Conservation (phyloP, 73 alveolate species). For the Tetrahymena elliotti region DNA sequence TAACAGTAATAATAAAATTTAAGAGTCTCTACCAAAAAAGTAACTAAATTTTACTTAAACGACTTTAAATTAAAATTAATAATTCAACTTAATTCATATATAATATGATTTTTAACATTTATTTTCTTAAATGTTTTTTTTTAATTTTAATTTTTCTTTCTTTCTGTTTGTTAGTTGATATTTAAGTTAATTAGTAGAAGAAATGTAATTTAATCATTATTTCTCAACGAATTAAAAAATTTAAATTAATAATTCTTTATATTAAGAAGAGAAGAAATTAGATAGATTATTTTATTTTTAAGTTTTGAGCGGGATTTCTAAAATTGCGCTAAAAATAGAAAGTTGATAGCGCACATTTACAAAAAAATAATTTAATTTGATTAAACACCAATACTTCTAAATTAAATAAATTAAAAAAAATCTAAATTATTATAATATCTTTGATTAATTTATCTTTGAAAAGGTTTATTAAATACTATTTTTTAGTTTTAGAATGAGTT, state of each 20-base stretch:
- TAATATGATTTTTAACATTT: too few relatives aligned
- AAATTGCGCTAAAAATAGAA: background rate
- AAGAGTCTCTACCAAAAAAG: too few relatives aligned
- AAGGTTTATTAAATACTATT: background rate
- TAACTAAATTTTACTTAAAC: too few relatives aligned
- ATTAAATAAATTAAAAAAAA: background rate
- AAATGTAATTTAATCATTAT: too few relatives aligned
- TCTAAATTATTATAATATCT: background rate
- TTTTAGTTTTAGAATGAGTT: background rate
- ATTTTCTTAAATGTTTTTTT: too few relatives aligned
- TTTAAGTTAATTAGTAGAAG: background rate
- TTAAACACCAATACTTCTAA: background rate
- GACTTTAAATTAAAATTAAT: too few relatives aligned
- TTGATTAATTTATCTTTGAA: background rate
- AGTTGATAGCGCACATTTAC: background rate
- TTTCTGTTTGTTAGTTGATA: background rate
- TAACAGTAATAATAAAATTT: too few relatives aligned
- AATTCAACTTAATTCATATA: too few relatives aligned
- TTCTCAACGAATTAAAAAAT: background rate
- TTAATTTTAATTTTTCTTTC: too few relatives aligned
- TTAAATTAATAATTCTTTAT: too few relatives aligned
- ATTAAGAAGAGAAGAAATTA: too few relatives aligned
- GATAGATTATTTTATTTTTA: background rate
- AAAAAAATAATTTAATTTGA: background rate
- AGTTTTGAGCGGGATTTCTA: background rate